Conservation (phyloP, 495 filamentous ascomycete species). For the Neurospora sp. region DNA sequence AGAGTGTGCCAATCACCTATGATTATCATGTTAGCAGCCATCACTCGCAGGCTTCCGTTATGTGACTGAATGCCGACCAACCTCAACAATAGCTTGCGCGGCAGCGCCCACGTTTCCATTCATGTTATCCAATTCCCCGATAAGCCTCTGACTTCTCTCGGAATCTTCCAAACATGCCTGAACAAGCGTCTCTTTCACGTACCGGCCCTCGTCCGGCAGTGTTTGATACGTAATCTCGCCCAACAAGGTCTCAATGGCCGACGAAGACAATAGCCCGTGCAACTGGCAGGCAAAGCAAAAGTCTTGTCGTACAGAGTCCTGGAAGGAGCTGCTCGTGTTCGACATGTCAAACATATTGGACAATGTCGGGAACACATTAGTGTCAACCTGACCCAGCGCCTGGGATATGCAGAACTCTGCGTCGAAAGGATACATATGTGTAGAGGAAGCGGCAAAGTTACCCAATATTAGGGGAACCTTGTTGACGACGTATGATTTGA, state of each 20-base stretch:
- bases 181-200: conserved; percentile 66
- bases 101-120: conserved; percentile 92
- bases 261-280: conserved; percentile 68
- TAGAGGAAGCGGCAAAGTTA: conserved; percentile 40
- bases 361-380: conserved; percentile 68
- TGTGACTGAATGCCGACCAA: conserved; percentile 19
- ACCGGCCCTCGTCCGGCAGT: conserved; percentile 62
- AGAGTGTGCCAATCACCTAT: conserved; percentile 68
- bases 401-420: conserved; percentile 71
- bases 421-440: conserved; percentile 50
- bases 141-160: conserved; percentile 60
- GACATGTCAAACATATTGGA: conserved; percentile 69
- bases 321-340: conserved; percentile 55
- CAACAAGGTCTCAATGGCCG: conserved; percentile 67
- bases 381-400: conserved; percentile 65
- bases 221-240: conserved; percentile 81
- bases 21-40: not conserved
- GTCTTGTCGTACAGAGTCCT: conserved; percentile 81
- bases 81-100: conserved; percentile 71
- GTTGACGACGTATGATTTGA: conserved; percentile 88
- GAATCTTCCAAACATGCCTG: conserved; percentile 61
- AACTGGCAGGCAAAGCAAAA: conserved; percentile 87
- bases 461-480: conserved; percentile 75
- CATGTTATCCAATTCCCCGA: conserved; percentile 78
- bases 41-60: not conserved